Percentiles rank a stretch among this genome's conserved stretches.
phyloP scores from a whole-genome alignment of 2,329 filamentous ascomycete species.

The Diaporthe vaccinii region DNA sequence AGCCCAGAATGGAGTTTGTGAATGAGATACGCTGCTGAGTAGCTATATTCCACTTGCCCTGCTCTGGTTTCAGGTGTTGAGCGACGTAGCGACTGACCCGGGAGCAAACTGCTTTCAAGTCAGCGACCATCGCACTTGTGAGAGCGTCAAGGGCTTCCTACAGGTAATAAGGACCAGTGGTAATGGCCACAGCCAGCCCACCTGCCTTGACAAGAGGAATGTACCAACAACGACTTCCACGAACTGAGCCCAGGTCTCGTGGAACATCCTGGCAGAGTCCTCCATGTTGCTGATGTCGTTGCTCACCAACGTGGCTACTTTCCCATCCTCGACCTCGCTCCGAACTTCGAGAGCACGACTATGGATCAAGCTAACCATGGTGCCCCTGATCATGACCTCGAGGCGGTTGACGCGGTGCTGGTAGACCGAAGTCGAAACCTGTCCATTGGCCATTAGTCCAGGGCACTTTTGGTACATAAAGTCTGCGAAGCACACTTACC shows the following conservation, averaged over 20 bases:
- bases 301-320: constrained; percentile 55
- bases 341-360: constrained; percentile 24
- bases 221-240: constrained; percentile 59
- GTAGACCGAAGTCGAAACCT: constrained; percentile 45
- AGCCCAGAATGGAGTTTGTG: constrained; percentile 51
- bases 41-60: constrained; percentile 56
- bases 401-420: constrained; percentile 44
- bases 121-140: background rate
- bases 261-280: constrained; percentile 52
- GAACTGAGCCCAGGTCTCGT: constrained; percentile 58
- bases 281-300: constrained; percentile 55
- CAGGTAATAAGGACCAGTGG: constrained; percentile 57
- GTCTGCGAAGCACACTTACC: constrained; percentile 46
- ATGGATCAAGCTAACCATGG: constrained; percentile 44
- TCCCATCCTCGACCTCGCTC: constrained; percentile 49
- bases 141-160: constrained; percentile 45
- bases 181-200: constrained; percentile 59
- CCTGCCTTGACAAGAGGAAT: constrained; percentile 52
- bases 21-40: constrained; percentile 56
- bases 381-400: constrained; percentile 43
- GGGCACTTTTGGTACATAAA: background rate
- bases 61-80: constrained; percentile 50
- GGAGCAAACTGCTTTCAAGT: constrained; percentile 54
- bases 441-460: background rate
- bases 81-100: constrained; percentile 57